Evolutionary conservation across 495 filamentous ascomycete species (phyloP).

Genomic region (Penicillium nucicola): DNA sequence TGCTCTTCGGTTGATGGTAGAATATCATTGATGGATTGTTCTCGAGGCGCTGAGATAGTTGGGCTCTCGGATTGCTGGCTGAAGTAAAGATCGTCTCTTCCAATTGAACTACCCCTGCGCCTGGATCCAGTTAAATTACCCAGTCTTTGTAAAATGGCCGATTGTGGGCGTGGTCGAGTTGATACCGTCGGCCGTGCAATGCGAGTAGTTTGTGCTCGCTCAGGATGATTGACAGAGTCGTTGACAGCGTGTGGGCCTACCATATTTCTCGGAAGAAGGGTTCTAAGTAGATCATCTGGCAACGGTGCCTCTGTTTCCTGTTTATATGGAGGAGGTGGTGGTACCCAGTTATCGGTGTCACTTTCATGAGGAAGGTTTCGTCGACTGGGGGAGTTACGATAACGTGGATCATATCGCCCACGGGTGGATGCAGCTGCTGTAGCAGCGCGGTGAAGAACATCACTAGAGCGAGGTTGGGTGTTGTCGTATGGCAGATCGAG

Average conservation of each 20-base stretch:
- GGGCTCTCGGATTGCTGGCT: conserved; percentile 2
- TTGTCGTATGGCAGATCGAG: conserved; percentile 66
- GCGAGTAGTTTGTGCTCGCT: conserved; percentile 24
- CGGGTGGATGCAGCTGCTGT: conserved; percentile 72
- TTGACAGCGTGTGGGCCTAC: conserved; percentile 6
- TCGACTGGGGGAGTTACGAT: conserved; percentile 22
- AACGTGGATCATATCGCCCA: conserved; percentile 52
- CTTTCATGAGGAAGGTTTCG: conserved; percentile 72
- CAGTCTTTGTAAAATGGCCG: conserved; percentile 28
- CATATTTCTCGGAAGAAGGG: conserved; percentile 28
- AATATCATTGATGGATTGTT: not conserved
- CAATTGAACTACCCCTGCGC: conserved; percentile 17
- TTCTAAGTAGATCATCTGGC: conserved; percentile 48
- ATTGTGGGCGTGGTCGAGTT: conserved; percentile 22
- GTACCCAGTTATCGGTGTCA: conserved; percentile 90
- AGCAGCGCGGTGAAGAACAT: conserved; percentile 73
- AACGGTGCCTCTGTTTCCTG: conserved; percentile 62
- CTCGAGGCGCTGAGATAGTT: not conserved
- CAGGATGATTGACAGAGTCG: conserved; percentile 1
- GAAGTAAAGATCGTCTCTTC: conserved; percentile 7
- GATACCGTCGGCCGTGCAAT: conserved; percentile 14
- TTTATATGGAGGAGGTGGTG: conserved; percentile 85
- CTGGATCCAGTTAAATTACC: conserved; percentile 26
- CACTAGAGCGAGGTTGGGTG: conserved; percentile 70
- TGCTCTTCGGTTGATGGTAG: not conserved